Conservation (phyloP, 2,329 filamentous ascomycete species). For the Cucurbitaria berberidis region DNA sequence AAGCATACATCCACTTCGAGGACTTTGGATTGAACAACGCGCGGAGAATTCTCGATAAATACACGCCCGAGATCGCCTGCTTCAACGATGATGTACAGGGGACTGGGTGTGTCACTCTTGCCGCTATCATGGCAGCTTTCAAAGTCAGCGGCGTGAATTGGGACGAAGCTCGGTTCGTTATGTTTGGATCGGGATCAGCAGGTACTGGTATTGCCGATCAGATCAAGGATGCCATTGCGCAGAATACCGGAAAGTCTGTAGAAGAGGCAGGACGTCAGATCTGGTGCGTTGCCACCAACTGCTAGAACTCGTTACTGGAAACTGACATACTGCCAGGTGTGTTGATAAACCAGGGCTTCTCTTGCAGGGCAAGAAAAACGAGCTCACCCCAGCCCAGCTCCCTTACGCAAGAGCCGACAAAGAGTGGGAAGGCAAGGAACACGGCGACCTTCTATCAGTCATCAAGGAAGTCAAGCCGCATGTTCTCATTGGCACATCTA, state of each 20-base stretch:
- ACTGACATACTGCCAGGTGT: slow-evolving; percentile 60
- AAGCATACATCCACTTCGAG: slow-evolving; percentile 86
- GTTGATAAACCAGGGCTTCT: slow-evolving; percentile 83
- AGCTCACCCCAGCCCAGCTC: slow-evolving; percentile 70
- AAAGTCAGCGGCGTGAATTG: slow-evolving; percentile 72
- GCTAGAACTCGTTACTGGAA: too few relatives aligned
- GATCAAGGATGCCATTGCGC: slow-evolving; percentile 76
- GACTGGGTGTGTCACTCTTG: slow-evolving; percentile 85
- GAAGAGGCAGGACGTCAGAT: slow-evolving; percentile 82
- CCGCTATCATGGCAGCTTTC: slow-evolving; percentile 78
- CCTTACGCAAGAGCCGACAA: slow-evolving; percentile 68
- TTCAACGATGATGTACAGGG: slow-evolving; percentile 95
- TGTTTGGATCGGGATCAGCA: slow-evolving; percentile 83
- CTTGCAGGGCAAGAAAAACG: slow-evolving; percentile 64
- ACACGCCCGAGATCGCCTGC: slow-evolving; percentile 75
- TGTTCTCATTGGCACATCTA: slow-evolving; percentile 84
- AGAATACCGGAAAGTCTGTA: slow-evolving; percentile 69
- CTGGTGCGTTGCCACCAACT: slow-evolving; percentile 59
- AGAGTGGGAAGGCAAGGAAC: slow-evolving; percentile 67
- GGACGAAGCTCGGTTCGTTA: slow-evolving; percentile 70
- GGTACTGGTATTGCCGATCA: slow-evolving; percentile 88
- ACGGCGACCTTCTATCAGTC: slow-evolving; percentile 67
- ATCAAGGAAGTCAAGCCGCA: slow-evolving; percentile 77
- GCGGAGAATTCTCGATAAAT: slow-evolving; percentile 75
- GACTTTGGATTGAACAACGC: slow-evolving; percentile 84